phyloP scores from a whole-genome alignment of 345 rosid species.

The Eucalyptus pumila region DNA sequence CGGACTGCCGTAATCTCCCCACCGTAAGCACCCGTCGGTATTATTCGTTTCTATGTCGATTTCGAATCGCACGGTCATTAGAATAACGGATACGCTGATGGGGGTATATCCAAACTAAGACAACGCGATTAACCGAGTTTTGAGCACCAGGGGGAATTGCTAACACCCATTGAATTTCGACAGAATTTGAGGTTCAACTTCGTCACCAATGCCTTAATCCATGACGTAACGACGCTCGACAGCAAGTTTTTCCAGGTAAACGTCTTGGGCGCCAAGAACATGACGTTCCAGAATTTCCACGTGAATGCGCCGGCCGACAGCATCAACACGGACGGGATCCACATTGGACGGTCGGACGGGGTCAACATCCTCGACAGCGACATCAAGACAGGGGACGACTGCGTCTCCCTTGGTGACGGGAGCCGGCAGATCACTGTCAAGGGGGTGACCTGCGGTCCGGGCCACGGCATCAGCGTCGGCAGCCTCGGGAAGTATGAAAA shows the following conservation, averaged over 20 bases:
- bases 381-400: slow-evolving; percentile 47
- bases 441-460: slow-evolving; percentile 43
- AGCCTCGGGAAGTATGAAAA: slow-evolving; percentile 30
- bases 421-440: slow-evolving; percentile 2
- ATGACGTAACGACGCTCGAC: slow-evolving; percentile 11
- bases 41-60: not conserved
- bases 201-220: slow-evolving; percentile 9
- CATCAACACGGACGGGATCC: slow-evolving; percentile 58
- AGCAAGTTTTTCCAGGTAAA: slow-evolving; percentile 42
- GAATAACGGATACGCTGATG: not conserved
- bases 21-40: slow-evolving; percentile 3
- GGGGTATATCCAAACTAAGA: not conserved
- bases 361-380: slow-evolving; percentile 6
- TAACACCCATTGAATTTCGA: not conserved
- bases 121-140: not conserved
- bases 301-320: slow-evolving; percentile 24
- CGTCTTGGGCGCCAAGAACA: slow-evolving; percentile 20
- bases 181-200: slow-evolving; percentile 41
- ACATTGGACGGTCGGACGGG: slow-evolving; percentile 26
- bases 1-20: slow-evolving; percentile 23
- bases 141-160: not conserved
- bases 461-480: slow-evolving; percentile 52
- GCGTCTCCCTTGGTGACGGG: slow-evolving; percentile 45
- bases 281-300: slow-evolving; percentile 11
- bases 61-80: not conserved